Conservation (phyloP, 768 basidiomycete species). For the Fibroporia radiculosa region DNA sequence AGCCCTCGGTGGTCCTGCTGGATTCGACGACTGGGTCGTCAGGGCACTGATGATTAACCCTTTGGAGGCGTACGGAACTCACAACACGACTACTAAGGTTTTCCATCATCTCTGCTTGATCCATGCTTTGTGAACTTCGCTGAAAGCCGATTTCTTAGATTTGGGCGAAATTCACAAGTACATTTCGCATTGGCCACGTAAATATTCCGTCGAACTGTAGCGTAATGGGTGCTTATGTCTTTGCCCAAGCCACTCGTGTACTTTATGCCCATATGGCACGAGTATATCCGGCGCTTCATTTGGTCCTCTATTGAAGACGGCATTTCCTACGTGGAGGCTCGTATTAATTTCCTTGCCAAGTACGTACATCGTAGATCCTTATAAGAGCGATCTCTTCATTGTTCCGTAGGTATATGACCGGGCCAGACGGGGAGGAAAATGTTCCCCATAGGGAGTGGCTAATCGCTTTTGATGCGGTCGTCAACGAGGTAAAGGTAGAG, state of each 20-base stretch:
- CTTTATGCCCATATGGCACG: constrained; percentile 49
- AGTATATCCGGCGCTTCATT: constrained; percentile 60
- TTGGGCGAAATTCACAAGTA: constrained; percentile 64
- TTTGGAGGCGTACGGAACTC: constrained; percentile 62
- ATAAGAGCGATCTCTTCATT: neutral
- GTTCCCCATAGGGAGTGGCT: constrained; percentile 57
- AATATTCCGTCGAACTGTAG: no score
- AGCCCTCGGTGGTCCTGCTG: constrained; percentile 49
- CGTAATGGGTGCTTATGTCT: neutral
- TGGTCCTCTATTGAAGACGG: constrained; percentile 59
- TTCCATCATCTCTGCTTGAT: neutral
- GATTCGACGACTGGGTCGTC: constrained; percentile 63
- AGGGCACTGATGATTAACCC: constrained; percentile 60
- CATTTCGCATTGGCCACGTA: constrained; percentile 43
- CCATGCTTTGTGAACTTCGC: constrained; percentile 1
- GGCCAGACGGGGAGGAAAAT: constrained; percentile 46
- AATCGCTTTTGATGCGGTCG: constrained; percentile 39
- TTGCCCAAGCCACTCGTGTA: constrained; percentile 29
- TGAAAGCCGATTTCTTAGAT: constrained; percentile 43
- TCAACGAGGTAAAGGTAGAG: constrained; percentile 45
- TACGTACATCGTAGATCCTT: constrained; percentile 15
- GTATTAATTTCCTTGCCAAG: constrained; percentile 58
- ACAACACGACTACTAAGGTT: constrained; percentile 64
- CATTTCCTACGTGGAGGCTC: constrained; percentile 61
- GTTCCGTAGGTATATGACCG: constrained; percentile 42